Evolutionary conservation across 176 grass and related monocot genomes (phyloP).

Genomic region (Thalia dealbata): DNA sequence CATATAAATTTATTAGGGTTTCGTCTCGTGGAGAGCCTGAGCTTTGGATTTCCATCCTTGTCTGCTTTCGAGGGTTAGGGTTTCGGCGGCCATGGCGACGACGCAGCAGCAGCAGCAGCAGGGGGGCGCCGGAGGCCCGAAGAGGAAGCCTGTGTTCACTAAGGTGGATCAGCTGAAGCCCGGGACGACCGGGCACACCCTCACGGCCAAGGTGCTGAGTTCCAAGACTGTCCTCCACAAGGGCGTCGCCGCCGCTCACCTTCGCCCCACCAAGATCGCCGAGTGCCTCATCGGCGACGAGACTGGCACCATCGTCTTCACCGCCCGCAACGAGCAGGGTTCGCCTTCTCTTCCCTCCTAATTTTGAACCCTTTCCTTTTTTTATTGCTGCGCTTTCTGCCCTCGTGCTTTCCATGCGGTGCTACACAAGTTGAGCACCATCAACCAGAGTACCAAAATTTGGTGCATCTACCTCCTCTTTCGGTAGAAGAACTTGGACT

Average conservation of each 20-base stretch:
- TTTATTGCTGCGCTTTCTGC: neutral
- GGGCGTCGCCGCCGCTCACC: constrained; percentile 25
- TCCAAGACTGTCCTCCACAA: constrained; percentile 58
- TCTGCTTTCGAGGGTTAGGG: neutral
- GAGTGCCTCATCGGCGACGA: constrained; percentile 87
- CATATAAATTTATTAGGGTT: neutral
- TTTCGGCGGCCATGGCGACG: constrained; percentile 22
- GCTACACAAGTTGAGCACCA: neutral
- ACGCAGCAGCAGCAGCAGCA: constrained; percentile 18
- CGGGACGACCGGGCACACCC: constrained; percentile 55
- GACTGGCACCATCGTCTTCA: constrained; percentile 73
- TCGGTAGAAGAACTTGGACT: too few relatives aligned
- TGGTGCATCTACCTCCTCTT: neutral
- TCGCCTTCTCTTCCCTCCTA: neutral
- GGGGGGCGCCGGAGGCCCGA: constrained; percentile 31
- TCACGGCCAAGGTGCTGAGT: constrained; percentile 54
- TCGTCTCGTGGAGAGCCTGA: neutral
- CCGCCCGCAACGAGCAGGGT: constrained; percentile 75
- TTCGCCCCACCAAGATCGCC: constrained; percentile 41
- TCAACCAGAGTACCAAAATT: neutral
- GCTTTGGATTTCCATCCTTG: constrained; percentile 13
- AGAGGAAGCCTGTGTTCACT: constrained; percentile 60
- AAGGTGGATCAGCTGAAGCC: constrained; percentile 80
- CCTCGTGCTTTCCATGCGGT: neutral
- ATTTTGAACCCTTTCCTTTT: neutral